Conservation (phyloP, 306 rosid species). For the Malus sieversii region DNA sequence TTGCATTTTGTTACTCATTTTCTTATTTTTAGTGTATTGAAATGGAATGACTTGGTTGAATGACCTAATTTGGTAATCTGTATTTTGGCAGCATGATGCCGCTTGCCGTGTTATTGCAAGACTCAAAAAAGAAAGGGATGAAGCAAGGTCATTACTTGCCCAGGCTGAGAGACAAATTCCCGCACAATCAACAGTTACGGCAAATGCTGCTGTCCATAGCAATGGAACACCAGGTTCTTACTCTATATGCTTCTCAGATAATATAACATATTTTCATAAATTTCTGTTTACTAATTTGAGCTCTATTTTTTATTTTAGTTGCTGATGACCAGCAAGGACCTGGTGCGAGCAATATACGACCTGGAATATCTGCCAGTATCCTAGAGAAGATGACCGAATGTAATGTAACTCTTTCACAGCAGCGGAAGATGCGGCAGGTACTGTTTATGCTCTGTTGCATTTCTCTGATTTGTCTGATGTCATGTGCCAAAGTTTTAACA, state of each 20-base stretch:
- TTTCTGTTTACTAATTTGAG: conserved; percentile 1
- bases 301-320: conserved; percentile 26
- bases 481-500: neutral
- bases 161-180: conserved; percentile 78
- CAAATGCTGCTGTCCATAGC: conserved; percentile 49
- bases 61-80: conserved; percentile 8
- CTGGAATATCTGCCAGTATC: conserved; percentile 55
- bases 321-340: conserved; percentile 63
- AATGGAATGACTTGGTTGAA: neutral
- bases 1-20: neutral
- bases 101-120: conserved; percentile 97
- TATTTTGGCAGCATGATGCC: conserved; percentile 76
- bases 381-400: conserved; percentile 81
- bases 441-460: neutral
- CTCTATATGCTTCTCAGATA: neutral
- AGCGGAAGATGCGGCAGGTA: conserved; percentile 88
- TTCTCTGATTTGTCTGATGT: neutral
- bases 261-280: neutral
- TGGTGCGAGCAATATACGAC: conserved; percentile 51
- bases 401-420: conserved; percentile 82
- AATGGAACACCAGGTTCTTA: conserved; percentile 77
- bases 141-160: conserved; percentile 78
- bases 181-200: conserved; percentile 31
- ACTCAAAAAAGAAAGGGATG: conserved; percentile 84
- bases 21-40: neutral